Percentiles rank a stretch among this genome's conserved stretches.
phyloP scores from a whole-genome alignment of 192 early-diverging fungal genomes.

The Radiomyces spectabilis region DNA sequence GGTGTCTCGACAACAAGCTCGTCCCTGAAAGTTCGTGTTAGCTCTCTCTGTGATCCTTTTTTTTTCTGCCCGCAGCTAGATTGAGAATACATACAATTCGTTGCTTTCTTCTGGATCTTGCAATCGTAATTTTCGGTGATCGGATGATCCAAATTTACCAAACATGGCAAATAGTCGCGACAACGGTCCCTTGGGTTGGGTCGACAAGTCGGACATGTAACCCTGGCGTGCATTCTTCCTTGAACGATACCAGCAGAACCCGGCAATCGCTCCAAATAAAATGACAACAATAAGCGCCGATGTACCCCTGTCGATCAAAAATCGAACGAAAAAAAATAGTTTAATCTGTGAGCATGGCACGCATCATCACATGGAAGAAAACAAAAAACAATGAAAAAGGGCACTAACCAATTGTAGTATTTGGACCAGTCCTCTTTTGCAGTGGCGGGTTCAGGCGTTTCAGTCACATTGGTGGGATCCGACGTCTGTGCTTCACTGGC shows the following conservation, averaged over 20 bases:
- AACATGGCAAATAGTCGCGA: neutral
- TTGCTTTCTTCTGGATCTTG: conserved; percentile 14
- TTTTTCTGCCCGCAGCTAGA: neutral
- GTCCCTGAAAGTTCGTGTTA: conserved; percentile 23
- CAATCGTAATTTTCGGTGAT: neutral
- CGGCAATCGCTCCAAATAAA: conserved; percentile 6
- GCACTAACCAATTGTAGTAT: conserved; percentile 16
- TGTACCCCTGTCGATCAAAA: conserved; percentile 7
- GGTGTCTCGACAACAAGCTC: conserved; percentile 37
- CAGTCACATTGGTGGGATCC: neutral
- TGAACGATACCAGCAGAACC: conserved; percentile 16
- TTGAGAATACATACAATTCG: conserved; percentile 20
- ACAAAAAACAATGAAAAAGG: too few relatives aligned
- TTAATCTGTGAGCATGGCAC: too few relatives aligned
- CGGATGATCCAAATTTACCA: neutral
- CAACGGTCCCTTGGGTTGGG: neutral
- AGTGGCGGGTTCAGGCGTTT: neutral
- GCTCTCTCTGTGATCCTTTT: neutral
- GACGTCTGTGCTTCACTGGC: neutral
- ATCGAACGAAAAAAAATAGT: neutral
- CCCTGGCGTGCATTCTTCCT: neutral
- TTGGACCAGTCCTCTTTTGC: conserved; percentile 4
- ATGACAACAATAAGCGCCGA: conserved; percentile 5
- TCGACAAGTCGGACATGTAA: neutral
- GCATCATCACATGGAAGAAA: too few relatives aligned